Conservation (phyloP, 306 rosid species). For the Cicer chorassanicum region DNA sequence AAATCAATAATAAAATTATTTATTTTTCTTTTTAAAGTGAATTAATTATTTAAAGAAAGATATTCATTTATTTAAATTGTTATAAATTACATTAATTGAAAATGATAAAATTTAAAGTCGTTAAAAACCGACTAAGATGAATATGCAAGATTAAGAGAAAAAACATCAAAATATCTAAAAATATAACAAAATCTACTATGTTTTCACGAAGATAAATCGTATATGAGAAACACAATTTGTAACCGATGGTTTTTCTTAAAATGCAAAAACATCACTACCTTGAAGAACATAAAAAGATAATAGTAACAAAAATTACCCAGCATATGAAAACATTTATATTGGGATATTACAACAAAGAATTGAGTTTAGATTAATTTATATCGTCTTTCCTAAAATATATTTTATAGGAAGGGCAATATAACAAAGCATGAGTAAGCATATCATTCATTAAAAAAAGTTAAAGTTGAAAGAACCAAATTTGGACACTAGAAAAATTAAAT, state of each 20-base stretch:
- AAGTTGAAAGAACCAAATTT: conserved; percentile 14
- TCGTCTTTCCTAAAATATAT: neutral
- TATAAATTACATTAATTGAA: too few relatives aligned
- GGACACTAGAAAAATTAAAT: conserved; percentile 7
- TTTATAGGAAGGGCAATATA: neutral
- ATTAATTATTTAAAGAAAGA: neutral
- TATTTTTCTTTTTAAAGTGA: neutral
- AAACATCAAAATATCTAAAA: too few relatives aligned
- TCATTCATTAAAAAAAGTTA: neutral
- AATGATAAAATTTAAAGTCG: too few relatives aligned
- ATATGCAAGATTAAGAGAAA: too few relatives aligned
- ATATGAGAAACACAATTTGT: neutral
- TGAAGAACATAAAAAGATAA: neutral
- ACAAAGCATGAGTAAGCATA: neutral
- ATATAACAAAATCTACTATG: too few relatives aligned
- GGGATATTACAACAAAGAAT: conserved; percentile 1
- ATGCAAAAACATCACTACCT: neutral
- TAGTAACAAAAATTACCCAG: neutral
- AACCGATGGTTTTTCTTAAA: neutral
- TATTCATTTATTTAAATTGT: too few relatives aligned
- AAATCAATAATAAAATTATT: neutral
- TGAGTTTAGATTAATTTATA: neutral
- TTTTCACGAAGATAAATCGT: neutral
- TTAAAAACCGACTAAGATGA: too few relatives aligned
- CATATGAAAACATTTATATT: neutral